These are phyloP conservation scores for Aspergillus sp. DNA, from an alignment of 2,329 filamentous ascomycete genomes.

Conservation along the genomic window DNA sequence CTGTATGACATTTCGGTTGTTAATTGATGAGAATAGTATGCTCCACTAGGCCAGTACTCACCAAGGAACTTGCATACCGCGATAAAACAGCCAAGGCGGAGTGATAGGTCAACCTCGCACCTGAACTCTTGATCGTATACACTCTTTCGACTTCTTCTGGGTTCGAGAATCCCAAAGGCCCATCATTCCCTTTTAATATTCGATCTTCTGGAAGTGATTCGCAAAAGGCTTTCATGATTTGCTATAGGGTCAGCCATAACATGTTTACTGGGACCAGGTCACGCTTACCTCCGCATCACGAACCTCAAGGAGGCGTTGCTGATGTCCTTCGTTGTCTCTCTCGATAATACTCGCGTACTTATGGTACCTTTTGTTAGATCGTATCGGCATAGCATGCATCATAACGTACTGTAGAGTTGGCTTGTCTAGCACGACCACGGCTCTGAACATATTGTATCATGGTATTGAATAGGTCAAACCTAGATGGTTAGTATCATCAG, in stretches of 20 bases:
- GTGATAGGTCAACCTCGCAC: conserved; percentile 75
- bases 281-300: conserved; percentile 45
- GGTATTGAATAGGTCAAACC: conserved; percentile 85
- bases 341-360: conserved; percentile 82
- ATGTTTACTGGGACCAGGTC: not conserved
- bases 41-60: conserved; percentile 25
- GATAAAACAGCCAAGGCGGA: conserved; percentile 71
- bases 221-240: conserved; percentile 73
- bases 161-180: conserved; percentile 57
- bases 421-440: conserved; percentile 77
- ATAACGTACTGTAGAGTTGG: conserved; percentile 59
- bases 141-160: conserved; percentile 54
- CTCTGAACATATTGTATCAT: conserved; percentile 96
- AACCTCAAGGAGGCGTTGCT: conserved; percentile 58
- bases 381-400: not conserved
- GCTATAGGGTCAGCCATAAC: conserved; percentile 27
- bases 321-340: conserved; percentile 62
- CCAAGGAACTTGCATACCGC: conserved; percentile 70
- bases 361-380: not conserved
- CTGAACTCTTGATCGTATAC: conserved; percentile 64
- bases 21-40: not conserved
- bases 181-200: conserved; percentile 61
- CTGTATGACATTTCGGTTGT: conserved; percentile 22
- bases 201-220: conserved; percentile 71
- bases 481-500: conserved; percentile 19